These are phyloP conservation scores for Russula brevipes DNA, from an alignment of 768 basidiomycete genomes.

Conservation along the genomic window DNA sequence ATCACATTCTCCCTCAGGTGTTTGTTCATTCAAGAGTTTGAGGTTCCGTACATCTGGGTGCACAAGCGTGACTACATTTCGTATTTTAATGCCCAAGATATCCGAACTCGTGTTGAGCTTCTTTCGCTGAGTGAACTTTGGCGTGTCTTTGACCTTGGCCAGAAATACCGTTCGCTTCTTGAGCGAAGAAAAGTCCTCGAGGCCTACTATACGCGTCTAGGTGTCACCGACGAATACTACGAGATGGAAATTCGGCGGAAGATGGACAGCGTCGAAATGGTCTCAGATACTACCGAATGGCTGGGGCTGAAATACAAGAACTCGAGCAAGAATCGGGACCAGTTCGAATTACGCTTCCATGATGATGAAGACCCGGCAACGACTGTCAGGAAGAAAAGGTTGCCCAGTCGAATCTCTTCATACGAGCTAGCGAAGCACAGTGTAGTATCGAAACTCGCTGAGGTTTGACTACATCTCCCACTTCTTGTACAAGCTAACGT, in stretches of 20 bases:
- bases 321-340: constrained; percentile 50
- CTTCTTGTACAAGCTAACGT: not conserved
- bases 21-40: constrained; percentile 82
- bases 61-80: constrained; percentile 90
- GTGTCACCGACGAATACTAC: constrained; percentile 70
- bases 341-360: constrained; percentile 59
- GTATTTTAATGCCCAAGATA: constrained; percentile 66
- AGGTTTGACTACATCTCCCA: constrained; percentile 43
- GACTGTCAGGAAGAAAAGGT: constrained; percentile 60
- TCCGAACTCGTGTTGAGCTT: constrained; percentile 60
- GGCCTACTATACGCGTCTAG: constrained; percentile 62
- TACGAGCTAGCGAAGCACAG: constrained; percentile 84
- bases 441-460: constrained; percentile 68
- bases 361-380: constrained; percentile 58
- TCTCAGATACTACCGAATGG: constrained; percentile 91
- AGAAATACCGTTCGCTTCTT: constrained; percentile 81
- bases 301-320: constrained; percentile 78
- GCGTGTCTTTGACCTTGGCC: constrained; percentile 84
- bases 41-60: constrained; percentile 93
- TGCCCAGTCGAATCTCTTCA: constrained; percentile 76
- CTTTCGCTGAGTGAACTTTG: constrained; percentile 79
- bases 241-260: constrained; percentile 59
- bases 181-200: constrained; percentile 64
- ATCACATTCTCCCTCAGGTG: constrained; percentile 75
- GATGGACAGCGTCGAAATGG: constrained; percentile 79